phyloP scores from a whole-genome alignment of 1,139 yeast species.

The Suzukiozyma palmioleophila region DNA sequence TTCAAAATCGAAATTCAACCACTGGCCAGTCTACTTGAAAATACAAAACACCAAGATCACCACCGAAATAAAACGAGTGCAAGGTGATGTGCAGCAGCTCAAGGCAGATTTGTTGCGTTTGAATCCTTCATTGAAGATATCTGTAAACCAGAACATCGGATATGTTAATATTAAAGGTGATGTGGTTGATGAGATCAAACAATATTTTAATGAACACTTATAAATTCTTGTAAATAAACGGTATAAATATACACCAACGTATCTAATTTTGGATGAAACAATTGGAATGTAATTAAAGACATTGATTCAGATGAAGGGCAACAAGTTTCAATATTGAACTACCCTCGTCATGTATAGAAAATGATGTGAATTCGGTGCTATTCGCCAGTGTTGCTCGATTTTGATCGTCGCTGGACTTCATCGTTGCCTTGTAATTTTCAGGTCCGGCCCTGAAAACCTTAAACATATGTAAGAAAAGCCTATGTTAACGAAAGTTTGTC shows the following conservation, averaged over 20 bases:
- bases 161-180: constrained; percentile 57
- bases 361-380: no score
- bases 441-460: no score
- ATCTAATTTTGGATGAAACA: no score
- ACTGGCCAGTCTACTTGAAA: constrained; percentile 67
- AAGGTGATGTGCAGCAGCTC: constrained; percentile 56
- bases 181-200: constrained; percentile 40
- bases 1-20: constrained; percentile 53
- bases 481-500: no score
- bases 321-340: no score
- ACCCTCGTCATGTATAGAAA: no score
- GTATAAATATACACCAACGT: neutral
- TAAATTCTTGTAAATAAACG: constrained; percentile 3
- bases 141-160: constrained; percentile 36
- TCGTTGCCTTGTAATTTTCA: no score
- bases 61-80: constrained; percentile 62
- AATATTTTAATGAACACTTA: constrained; percentile 20
- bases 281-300: no score
- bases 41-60: constrained; percentile 47
- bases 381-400: no score
- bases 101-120: constrained; percentile 55
- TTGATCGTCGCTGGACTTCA: no score
- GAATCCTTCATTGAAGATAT: constrained; percentile 36
- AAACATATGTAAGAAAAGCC: no score
- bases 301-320: no score